phyloP scores from a whole-genome alignment of 2,329 filamentous ascomycete species.

The Trematosphaeria pertusa region DNA sequence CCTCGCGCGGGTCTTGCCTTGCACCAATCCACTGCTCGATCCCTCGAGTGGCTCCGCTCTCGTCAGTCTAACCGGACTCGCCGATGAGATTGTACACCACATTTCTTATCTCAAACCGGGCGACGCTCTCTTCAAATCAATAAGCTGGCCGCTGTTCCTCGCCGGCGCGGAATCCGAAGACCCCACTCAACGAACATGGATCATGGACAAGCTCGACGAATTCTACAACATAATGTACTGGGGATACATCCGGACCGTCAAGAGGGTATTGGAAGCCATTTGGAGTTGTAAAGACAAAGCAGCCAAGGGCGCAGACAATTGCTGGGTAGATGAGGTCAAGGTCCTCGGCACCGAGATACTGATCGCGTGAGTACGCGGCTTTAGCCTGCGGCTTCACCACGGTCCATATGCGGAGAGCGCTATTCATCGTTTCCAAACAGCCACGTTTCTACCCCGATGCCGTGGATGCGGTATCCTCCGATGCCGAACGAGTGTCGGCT shows the following conservation, averaged over 20 bases:
- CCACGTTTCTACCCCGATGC: conserved; percentile 3
- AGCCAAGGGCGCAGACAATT: conserved; percentile 29
- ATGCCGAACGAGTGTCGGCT: neutral
- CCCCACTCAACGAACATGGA: conserved; percentile 57
- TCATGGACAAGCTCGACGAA: conserved; percentile 54
- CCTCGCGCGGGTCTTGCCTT: conserved; percentile 41
- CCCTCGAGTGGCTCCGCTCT: conserved; percentile 46
- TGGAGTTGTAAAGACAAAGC: conserved; percentile 41
- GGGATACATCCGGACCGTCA: conserved; percentile 46
- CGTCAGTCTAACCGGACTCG: conserved; percentile 47
- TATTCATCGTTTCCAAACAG: conserved; percentile 6
- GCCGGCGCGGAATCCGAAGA: conserved; percentile 63
- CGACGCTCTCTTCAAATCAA: conserved; percentile 65
- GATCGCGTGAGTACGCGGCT: conserved; percentile 33
- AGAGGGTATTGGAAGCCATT: conserved; percentile 42
- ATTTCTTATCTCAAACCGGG: conserved; percentile 57
- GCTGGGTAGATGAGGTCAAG: conserved; percentile 45
- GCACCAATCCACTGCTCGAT: conserved; percentile 48
- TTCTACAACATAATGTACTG: conserved; percentile 46
- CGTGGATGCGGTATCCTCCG: neutral
- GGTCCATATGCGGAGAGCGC: neutral
- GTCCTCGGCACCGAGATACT: conserved; percentile 39
- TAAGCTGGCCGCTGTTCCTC: conserved; percentile 66
- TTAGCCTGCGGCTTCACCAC: conserved; percentile 4
- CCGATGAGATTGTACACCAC: conserved; percentile 59